Percentiles rank a stretch among this genome's conserved stretches.
These are phyloP conservation scores for Fusarium sambucinum DNA, from an alignment of 2,329 filamentous ascomycete species.

Conservation along the genomic window DNA sequence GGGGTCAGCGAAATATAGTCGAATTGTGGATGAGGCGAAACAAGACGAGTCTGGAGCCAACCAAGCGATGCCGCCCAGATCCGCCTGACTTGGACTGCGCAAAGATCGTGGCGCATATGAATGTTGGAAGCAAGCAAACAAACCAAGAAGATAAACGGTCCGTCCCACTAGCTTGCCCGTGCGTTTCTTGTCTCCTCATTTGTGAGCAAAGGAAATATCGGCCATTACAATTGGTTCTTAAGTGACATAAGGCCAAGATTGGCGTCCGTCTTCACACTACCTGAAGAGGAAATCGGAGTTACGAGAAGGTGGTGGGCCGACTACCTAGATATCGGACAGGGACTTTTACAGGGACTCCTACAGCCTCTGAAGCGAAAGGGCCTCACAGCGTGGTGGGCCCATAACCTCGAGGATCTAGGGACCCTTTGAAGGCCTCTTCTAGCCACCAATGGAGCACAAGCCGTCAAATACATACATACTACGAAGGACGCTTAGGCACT, in stretches of 20 bases:
- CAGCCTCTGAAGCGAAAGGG: slow-evolving; percentile 35
- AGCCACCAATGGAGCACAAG: slow-evolving; percentile 26
- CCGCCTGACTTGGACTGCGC: slow-evolving; percentile 32
- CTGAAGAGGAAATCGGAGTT: slow-evolving; percentile 40
- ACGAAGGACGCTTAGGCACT: slow-evolving; percentile 5
- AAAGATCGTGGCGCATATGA: slow-evolving; percentile 17
- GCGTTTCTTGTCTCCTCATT: slow-evolving; percentile 18
- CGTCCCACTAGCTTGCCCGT: slow-evolving; percentile 47
- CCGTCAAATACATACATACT: slow-evolving; percentile 11
- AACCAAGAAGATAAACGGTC: slow-evolving; percentile 42
- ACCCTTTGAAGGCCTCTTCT: slow-evolving; percentile 26
- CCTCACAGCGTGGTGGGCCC: slow-evolving; percentile 43
- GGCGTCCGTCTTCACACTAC: slow-evolving; percentile 26
- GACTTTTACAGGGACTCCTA: slow-evolving; percentile 33
- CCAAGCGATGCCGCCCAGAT: slow-evolving; percentile 38
- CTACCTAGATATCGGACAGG: slow-evolving; percentile 34
- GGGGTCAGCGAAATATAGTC: slow-evolving; percentile 20
- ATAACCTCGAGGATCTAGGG: slow-evolving; percentile 42
- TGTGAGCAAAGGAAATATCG: slow-evolving; percentile 25
- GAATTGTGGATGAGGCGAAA: slow-evolving; percentile 37
- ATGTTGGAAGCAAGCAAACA: slow-evolving; percentile 19
- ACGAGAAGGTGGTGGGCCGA: slow-evolving; percentile 38
- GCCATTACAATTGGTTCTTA: slow-evolving; percentile 38
- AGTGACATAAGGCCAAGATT: slow-evolving; percentile 27
- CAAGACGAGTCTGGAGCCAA: slow-evolving; percentile 32